Percentiles rank a stretch among this genome's conserved stretches.
These are phyloP conservation scores for Pichia sp. DNA, from an alignment of 1,139 yeast species.

Conservation along the genomic window DNA sequence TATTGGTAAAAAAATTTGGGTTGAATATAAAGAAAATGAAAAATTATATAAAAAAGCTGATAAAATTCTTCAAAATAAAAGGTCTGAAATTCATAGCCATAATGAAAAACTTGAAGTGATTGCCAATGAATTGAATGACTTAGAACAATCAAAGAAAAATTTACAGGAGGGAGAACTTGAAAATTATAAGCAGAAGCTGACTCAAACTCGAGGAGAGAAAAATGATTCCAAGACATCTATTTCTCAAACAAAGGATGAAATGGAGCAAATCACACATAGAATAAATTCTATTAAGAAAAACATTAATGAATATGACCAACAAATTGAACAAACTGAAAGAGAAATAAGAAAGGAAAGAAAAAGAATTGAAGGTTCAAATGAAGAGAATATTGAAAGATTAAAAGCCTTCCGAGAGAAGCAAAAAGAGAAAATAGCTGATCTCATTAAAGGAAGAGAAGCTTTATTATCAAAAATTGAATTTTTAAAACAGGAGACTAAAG, in stretches of 20 bases:
- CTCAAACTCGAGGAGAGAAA: slow-evolving; percentile 16
- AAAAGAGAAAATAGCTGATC: slow-evolving; percentile 13
- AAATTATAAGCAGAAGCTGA: background rate
- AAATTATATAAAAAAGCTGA: slow-evolving; percentile 25
- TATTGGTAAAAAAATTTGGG: slow-evolving; percentile 65
- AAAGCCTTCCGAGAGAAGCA: slow-evolving; percentile 15
- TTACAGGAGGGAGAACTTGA: slow-evolving; percentile 9
- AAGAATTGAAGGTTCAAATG: slow-evolving; percentile 18
- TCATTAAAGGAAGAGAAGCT: slow-evolving; percentile 11
- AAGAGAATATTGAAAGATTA: slow-evolving; percentile 20
- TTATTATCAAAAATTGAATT: slow-evolving; percentile 9
- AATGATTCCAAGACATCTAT: slow-evolving; percentile 1
- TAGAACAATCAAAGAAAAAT: background rate
- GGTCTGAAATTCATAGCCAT: slow-evolving; percentile 7
- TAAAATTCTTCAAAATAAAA: slow-evolving; percentile 27
- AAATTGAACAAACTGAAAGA: slow-evolving; percentile 18
- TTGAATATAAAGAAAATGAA: slow-evolving; percentile 40
- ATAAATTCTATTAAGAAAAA: slow-evolving; percentile 2
- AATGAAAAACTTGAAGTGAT: background rate
- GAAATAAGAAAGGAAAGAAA: slow-evolving; percentile 27
- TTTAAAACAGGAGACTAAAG: slow-evolving; percentile 23
- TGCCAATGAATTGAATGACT: background rate
- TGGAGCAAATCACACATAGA: slow-evolving; percentile 12
- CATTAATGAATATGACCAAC: slow-evolving; percentile 13
- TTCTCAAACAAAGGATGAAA: slow-evolving; percentile 10